phyloP scores from a whole-genome alignment of 2,329 filamentous ascomycete species.

The Aspergillus sp. region DNA sequence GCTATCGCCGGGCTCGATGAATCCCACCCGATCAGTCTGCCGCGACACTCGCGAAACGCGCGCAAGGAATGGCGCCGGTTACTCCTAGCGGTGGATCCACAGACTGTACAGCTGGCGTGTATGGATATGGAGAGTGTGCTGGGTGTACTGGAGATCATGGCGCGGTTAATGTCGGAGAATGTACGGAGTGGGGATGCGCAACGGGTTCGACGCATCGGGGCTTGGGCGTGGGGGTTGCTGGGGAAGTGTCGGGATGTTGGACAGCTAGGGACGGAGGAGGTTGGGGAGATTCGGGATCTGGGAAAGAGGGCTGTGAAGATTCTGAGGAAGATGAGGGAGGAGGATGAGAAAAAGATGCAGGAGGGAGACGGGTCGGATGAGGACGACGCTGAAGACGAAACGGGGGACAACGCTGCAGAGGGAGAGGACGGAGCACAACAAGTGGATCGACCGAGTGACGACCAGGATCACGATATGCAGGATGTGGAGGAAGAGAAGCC shows the following conservation, averaged over 20 bases:
- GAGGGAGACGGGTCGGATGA: constrained; percentile 28
- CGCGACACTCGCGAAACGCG: constrained; percentile 54
- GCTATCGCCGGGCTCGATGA: constrained; percentile 56
- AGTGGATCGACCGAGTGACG: constrained; percentile 1
- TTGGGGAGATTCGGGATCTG: constrained; percentile 74
- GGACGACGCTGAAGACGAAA: constrained; percentile 18
- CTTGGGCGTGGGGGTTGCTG: constrained; percentile 84
- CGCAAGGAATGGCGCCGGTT: constrained; percentile 58
- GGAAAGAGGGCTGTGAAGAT: constrained; percentile 70
- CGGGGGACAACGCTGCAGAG: not conserved
- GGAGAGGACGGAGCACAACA: not conserved
- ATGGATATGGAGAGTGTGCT: constrained; percentile 65
- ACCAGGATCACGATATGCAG: constrained; percentile 3
- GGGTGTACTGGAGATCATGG: constrained; percentile 63
- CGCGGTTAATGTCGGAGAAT: constrained; percentile 60
- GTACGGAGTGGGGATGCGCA: constrained; percentile 62
- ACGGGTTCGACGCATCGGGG: constrained; percentile 67
- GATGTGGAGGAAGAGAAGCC: constrained; percentile 11
- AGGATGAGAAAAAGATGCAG: constrained; percentile 33
- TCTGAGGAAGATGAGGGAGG: constrained; percentile 48
- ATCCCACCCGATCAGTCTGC: constrained; percentile 56
- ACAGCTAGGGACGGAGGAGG: constrained; percentile 72
- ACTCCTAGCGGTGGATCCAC: constrained; percentile 46
- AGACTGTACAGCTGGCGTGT: constrained; percentile 52
- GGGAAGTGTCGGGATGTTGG: constrained; percentile 73